Evolutionary conservation across 176 grass and related monocot species (phyloP).

Genomic region (Tillandsia fasciculata): DNA sequence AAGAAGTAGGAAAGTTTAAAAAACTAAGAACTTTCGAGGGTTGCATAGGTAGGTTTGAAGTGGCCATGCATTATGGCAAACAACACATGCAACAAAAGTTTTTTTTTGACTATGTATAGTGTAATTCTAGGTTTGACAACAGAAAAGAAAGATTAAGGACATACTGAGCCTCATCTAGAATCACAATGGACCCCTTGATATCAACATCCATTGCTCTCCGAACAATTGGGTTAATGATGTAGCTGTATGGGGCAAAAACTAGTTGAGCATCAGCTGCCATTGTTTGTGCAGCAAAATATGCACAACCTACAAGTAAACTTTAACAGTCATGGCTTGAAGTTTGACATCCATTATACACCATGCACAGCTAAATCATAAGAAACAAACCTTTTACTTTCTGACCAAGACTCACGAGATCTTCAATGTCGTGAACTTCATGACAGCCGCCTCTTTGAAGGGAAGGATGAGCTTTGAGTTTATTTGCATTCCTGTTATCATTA

Average conservation of each 20-base stretch:
- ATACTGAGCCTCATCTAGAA: conserved; percentile 98
- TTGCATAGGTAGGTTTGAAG: not conserved
- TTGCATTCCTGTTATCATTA: conserved; percentile 52
- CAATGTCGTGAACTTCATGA: conserved; percentile 96
- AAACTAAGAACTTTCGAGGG: not conserved
- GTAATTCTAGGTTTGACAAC: not conserved
- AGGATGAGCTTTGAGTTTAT: conserved; percentile 77
- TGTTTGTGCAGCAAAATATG: conserved; percentile 89
- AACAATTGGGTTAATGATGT: conserved; percentile 85
- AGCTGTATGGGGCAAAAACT: conserved; percentile 95
- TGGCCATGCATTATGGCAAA: not conserved
- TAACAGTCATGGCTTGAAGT: not conserved
- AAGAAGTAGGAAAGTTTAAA: not conserved
- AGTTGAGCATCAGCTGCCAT: conserved; percentile 71
- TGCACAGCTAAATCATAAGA: not conserved
- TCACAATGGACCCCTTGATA: conserved; percentile 62
- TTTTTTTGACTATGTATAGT: no score
- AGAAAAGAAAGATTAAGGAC: conserved; percentile 5
- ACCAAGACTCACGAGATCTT: conserved; percentile 84
- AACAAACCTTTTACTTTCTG: conserved; percentile 54
- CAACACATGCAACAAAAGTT: no score
- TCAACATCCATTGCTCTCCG: conserved; percentile 97
- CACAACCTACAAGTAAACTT: conserved; percentile 46
- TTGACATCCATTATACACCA: not conserved
- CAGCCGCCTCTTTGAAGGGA: conserved; percentile 84